Conservation (phyloP, 805 yeast species). For the Candida dendrica region DNA sequence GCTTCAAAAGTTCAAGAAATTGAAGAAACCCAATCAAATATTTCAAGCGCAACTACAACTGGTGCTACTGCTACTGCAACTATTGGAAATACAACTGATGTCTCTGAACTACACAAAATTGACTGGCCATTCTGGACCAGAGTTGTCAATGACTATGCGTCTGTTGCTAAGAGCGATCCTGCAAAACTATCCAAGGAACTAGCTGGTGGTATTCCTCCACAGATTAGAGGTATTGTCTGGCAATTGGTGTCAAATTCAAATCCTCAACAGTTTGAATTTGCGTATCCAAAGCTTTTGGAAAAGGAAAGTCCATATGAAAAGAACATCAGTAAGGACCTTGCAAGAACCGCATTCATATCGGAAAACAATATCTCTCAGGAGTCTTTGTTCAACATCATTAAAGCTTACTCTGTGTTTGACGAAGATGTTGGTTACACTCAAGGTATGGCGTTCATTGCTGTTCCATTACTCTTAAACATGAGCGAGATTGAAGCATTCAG, state of each 20-base stretch:
- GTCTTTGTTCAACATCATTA: conserved; percentile 66
- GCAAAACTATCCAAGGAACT: conserved; percentile 53
- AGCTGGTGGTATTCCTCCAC: conserved; percentile 74
- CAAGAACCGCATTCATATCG: conserved; percentile 79
- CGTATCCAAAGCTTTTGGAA: conserved; percentile 34
- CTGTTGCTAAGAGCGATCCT: conserved; percentile 56
- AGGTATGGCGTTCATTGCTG: conserved; percentile 92
- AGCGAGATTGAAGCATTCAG: conserved; percentile 82
- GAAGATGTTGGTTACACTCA: conserved; percentile 96
- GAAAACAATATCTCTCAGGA: conserved; percentile 44
- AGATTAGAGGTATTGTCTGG: conserved; percentile 87
- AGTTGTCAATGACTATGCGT: conserved; percentile 71
- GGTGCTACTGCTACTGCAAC: conserved; percentile 1
- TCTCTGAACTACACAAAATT: conserved; percentile 30
- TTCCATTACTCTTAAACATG: conserved; percentile 78
- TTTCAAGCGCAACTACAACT: conserved; percentile 1
- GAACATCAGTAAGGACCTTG: conserved; percentile 72
- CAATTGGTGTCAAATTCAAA: conserved; percentile 80
- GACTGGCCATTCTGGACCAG: conserved; percentile 88
- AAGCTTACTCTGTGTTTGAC: conserved; percentile 80
- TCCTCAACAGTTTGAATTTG: conserved; percentile 32
- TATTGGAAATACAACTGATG: conserved; percentile 18
- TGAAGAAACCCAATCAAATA: conserved; percentile 5
- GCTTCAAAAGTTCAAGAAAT: conserved; percentile 14
- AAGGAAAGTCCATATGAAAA: conserved; percentile 61